Evolutionary conservation across 352 stramenopile species (phyloP).

Genomic region (Pythium biforme): DNA sequence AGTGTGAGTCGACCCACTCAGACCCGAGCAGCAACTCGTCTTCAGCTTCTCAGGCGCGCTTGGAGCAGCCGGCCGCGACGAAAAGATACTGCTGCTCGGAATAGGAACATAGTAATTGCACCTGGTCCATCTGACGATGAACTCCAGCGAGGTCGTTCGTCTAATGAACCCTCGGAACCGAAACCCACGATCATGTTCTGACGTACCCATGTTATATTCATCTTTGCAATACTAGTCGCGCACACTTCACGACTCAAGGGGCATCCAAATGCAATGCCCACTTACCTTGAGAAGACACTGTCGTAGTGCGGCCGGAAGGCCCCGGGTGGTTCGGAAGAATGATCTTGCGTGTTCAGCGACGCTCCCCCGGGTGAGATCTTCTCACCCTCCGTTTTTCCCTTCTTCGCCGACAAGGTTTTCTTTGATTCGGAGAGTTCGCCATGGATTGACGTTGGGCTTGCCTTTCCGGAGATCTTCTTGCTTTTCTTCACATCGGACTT

Average conservation of each 20-base stretch:
- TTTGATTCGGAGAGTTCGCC: conserved; percentile 4
- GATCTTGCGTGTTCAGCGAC: not conserved
- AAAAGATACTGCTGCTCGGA: not conserved
- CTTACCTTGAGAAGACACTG: conserved; percentile 60
- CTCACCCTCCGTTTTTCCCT: conserved; percentile 11
- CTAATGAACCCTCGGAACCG: not conserved
- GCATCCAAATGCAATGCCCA: not conserved
- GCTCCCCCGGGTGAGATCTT: conserved; percentile 14
- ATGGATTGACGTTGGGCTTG: conserved; percentile 12
- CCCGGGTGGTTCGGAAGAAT: not conserved
- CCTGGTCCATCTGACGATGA: not conserved
- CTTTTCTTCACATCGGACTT: conserved; percentile 33
- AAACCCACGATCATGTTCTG: not conserved
- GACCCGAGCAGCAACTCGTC: conserved; percentile 8
- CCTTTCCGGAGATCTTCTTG: conserved; percentile 36
- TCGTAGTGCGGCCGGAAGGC: conserved; percentile 62
- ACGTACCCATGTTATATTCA: conserved; percentile 12
- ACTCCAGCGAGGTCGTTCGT: not conserved
- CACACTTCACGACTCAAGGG: not conserved
- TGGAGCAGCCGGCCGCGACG: not conserved
- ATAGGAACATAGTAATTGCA: not conserved
- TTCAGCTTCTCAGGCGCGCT: conserved; percentile 10
- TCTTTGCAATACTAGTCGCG: not conserved
- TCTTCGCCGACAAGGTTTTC: conserved; percentile 15
- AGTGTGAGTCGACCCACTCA: not conserved